Percentiles rank a stretch among this genome's conserved stretches.
Evolutionary conservation across 148 eudicot species (phyloP).

Genomic region (Chenopodium berlandieri): DNA sequence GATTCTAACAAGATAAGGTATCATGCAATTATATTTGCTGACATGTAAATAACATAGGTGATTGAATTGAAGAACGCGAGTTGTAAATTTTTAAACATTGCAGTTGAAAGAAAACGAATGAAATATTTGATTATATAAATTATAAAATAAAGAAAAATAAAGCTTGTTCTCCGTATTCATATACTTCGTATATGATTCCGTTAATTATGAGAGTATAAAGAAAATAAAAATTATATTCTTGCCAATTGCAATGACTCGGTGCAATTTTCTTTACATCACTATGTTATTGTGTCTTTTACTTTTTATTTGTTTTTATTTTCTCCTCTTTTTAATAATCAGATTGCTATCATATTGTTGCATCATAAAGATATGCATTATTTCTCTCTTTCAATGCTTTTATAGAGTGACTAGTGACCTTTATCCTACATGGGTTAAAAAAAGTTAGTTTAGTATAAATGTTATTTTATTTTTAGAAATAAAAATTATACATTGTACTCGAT

Average conservation of each 20-base stretch:
- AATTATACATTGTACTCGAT: too few species aligned
- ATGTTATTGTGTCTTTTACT: not conserved
- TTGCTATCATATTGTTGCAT: not conserved
- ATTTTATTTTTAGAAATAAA: too few species aligned
- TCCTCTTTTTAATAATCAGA: not conserved
- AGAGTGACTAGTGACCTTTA: not conserved
- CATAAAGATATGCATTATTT: not conserved
- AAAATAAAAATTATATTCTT: not conserved
- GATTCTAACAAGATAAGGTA: too few species aligned
- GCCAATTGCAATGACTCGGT: not conserved
- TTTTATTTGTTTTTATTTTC: not conserved
- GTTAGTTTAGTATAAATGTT: too few species aligned
- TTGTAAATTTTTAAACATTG: too few species aligned
- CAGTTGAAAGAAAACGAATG: too few species aligned
- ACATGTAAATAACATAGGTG: too few species aligned
- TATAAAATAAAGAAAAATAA: too few species aligned
- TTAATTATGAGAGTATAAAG: not conserved
- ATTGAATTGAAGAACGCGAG: too few species aligned
- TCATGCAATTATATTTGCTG: too few species aligned
- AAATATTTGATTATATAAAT: too few species aligned
- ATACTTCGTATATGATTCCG: not conserved
- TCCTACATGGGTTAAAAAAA: not conserved
- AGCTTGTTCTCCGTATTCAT: too few species aligned
- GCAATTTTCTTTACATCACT: constrained; percentile 12
- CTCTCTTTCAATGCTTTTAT: not conserved